Evolutionary conservation across 2,329 filamentous ascomycete species (phyloP).

Genomic region (Nemania sp.): DNA sequence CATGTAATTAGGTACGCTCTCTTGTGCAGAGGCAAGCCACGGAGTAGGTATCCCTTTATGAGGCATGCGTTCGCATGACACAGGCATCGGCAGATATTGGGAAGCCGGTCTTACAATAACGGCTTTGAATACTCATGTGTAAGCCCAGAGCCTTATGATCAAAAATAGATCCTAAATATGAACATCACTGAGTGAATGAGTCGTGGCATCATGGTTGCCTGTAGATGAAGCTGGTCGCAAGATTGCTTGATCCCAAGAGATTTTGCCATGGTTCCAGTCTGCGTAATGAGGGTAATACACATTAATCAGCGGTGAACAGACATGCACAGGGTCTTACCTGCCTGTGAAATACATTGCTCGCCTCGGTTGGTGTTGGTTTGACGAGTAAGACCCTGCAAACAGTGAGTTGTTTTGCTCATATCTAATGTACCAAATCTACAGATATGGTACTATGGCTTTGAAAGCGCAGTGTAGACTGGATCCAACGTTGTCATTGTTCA

Average conservation of each 20-base stretch:
- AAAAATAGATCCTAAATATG: not conserved
- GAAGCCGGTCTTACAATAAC: too few relatives aligned
- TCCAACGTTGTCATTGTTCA: too few relatives aligned
- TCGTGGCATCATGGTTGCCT: too few relatives aligned
- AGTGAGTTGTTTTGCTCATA: conserved; percentile 3
- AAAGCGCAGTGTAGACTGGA: too few relatives aligned
- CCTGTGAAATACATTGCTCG: conserved; percentile 17
- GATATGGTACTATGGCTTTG: too few relatives aligned
- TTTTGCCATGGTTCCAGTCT: conserved; percentile 1
- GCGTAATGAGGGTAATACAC: conserved; percentile 11
- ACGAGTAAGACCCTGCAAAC: conserved; percentile 18
- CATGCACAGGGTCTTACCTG: conserved; percentile 15
- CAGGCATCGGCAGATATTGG: not conserved
- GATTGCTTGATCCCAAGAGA: not conserved
- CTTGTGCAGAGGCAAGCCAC: not conserved
- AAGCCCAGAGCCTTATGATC: too few relatives aligned
- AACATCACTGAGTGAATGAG: not conserved
- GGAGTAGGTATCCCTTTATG: too few relatives aligned
- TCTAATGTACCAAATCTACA: too few relatives aligned
- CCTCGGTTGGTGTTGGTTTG: conserved; percentile 15
- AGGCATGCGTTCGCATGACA: not conserved
- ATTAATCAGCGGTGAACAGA: conserved; percentile 13
- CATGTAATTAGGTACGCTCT: not conserved
- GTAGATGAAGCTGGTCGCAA: not conserved
- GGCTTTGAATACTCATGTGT: too few relatives aligned